Evolutionary conservation across 208 protist species (phyloP).

Genomic region (Wallacemonas sp.): DNA sequence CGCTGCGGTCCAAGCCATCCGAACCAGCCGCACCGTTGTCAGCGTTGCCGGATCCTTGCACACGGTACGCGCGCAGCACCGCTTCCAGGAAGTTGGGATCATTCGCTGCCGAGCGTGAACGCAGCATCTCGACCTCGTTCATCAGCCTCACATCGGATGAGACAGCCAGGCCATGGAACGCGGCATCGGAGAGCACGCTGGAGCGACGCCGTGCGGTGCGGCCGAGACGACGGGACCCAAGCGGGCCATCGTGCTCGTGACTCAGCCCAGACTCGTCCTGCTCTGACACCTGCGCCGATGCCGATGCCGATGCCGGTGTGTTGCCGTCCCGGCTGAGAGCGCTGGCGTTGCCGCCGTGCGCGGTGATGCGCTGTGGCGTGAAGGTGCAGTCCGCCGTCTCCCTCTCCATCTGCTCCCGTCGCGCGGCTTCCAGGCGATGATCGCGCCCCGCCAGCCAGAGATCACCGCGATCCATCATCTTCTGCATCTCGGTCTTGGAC

Average conservation of each 20-base stretch:
- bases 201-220: conserved; percentile 12
- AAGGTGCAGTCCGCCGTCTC: conserved; percentile 45
- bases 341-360: conserved; percentile 5
- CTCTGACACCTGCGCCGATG: too few relatives aligned
- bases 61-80: conserved; percentile 4
- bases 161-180: conserved; percentile 41
- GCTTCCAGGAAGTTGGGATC: conserved; percentile 41
- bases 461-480: conserved; percentile 41
- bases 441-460: conserved; percentile 38
- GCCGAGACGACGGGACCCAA: conserved; percentile 6
- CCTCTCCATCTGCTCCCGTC: conserved; percentile 14
- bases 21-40: not conserved
- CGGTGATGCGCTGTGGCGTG: conserved; percentile 24
- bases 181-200: conserved; percentile 13
- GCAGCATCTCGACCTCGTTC: conserved; percentile 75
- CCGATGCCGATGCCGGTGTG: too few relatives aligned
- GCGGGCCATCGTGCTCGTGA: conserved; percentile 4
- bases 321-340: too few relatives aligned
- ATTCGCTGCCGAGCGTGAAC: conserved; percentile 22
- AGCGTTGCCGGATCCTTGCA: not conserved
- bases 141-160: conserved; percentile 59
- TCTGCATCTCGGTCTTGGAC: conserved; percentile 6
- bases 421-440: conserved; percentile 1
- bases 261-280: not conserved
- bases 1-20: conserved; percentile 1